phyloP scores from a whole-genome alignment of 768 basidiomycete species.

The Leccinum uliginosum region DNA sequence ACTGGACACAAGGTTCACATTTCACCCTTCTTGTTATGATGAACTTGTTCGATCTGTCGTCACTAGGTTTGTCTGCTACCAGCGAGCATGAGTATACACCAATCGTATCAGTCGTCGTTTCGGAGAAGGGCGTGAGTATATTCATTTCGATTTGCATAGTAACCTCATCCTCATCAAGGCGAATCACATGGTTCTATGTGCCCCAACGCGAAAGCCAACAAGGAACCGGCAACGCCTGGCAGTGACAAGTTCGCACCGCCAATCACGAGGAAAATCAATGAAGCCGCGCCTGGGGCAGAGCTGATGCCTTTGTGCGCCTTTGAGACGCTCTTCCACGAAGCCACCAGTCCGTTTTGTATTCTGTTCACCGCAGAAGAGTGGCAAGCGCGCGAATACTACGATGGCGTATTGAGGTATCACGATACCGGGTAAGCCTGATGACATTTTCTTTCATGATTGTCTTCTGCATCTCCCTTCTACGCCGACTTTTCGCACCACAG shows the following conservation, averaged over 20 bases:
- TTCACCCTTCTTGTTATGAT: not conserved
- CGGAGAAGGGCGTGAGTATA: slow-evolving; percentile 39
- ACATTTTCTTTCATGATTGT: not conserved
- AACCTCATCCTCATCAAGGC: slow-evolving; percentile 26
- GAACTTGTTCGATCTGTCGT: not conserved
- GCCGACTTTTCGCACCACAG: slow-evolving; percentile 88
- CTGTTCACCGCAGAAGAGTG: slow-evolving; percentile 66
- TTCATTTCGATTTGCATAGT: not conserved
- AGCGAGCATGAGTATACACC: slow-evolving; percentile 45
- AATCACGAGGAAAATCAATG: slow-evolving; percentile 57
- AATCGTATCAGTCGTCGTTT: slow-evolving; percentile 49
- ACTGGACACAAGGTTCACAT: slow-evolving; percentile 64
- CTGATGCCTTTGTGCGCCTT: slow-evolving; percentile 78
- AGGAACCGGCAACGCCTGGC: slow-evolving; percentile 48
- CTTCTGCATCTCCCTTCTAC: slow-evolving; percentile 38
- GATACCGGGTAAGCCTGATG: slow-evolving; percentile 52
- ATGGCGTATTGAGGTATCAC: slow-evolving; percentile 77
- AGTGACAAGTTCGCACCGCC: slow-evolving; percentile 47
- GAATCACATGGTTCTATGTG: slow-evolving; percentile 70
- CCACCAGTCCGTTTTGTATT: slow-evolving; percentile 61
- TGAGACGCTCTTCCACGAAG: slow-evolving; percentile 53
- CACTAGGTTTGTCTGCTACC: slow-evolving; percentile 58
- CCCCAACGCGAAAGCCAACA: slow-evolving; percentile 46
- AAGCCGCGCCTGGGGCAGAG: slow-evolving; percentile 54
- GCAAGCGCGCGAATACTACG: slow-evolving; percentile 59